phyloP scores from a whole-genome alignment of 208 protist genomes.

The Zelonia costaricensis region DNA sequence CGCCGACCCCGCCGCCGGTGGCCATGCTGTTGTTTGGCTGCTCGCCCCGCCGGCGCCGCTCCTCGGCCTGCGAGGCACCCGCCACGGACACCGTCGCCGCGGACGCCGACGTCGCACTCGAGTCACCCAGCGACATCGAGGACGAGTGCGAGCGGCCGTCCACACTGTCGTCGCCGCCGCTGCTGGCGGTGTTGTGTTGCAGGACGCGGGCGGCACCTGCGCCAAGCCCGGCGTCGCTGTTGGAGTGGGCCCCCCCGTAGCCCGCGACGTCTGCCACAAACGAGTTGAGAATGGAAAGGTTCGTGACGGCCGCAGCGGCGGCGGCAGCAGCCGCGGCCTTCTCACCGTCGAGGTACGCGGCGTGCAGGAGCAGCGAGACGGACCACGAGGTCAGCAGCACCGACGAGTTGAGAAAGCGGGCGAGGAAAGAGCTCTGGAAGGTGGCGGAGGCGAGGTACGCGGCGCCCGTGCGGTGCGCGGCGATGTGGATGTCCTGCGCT shows the following conservation, averaged over 20 bases:
- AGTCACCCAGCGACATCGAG: constrained; percentile 3
- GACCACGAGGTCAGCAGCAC: constrained; percentile 46
- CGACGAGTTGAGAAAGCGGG: constrained; percentile 42
- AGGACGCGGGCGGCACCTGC: constrained; percentile 1
- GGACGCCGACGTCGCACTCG: neutral
- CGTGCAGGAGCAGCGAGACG: constrained; percentile 49
- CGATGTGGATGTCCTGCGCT: constrained; percentile 36
- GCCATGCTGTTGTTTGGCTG: neutral
- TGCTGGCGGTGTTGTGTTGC: neutral
- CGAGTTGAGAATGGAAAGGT: constrained; percentile 20
- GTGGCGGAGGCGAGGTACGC: constrained; percentile 28
- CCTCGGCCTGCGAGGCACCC: constrained; percentile 10
- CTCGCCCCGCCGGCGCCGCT: neutral
- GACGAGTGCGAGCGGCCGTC: neutral
- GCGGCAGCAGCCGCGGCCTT: constrained; percentile 6
- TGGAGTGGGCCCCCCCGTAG: neutral
- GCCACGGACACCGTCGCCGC: constrained; percentile 3
- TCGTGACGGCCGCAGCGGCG: constrained; percentile 11
- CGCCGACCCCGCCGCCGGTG: neutral
- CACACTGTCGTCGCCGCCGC: neutral
- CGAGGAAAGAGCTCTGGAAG: constrained; percentile 40
- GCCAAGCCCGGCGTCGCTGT: too few species aligned
- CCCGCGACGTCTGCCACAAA: constrained; percentile 14
- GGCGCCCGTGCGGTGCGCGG: constrained; percentile 28
- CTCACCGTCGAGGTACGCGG: constrained; percentile 45